phyloP scores from a whole-genome alignment of 306 rosid genomes.

The Quercus aquifolioides region DNA sequence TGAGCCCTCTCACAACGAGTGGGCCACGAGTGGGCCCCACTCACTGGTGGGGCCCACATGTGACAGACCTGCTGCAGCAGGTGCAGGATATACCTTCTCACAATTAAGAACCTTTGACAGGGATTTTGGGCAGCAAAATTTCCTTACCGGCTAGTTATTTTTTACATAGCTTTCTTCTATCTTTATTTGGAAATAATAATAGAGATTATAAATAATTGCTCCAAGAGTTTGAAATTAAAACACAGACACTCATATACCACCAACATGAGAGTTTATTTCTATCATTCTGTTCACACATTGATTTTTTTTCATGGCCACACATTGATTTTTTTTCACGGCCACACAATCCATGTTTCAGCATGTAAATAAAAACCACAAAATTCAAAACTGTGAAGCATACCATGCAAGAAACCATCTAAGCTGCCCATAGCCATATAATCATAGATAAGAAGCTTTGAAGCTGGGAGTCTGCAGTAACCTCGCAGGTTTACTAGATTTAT shows the following conservation, averaged over 20 bases:
- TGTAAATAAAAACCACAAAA: neutral
- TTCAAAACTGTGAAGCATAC: slow-evolving; percentile 35
- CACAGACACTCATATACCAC: neutral
- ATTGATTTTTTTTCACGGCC: neutral
- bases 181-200: neutral
- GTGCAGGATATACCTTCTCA: too few relatives aligned
- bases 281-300: neutral
- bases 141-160: neutral
- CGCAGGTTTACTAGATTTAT: slow-evolving; percentile 84
- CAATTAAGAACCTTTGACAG: neutral
- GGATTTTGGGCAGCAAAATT: neutral
- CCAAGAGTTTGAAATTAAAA: neutral
- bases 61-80: too few relatives aligned
- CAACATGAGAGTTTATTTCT: neutral
- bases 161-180: neutral
- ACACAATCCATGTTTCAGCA: neutral
- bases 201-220: neutral
- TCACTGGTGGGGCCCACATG: too few relatives aligned
- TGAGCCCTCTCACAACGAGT: too few relatives aligned
- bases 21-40: too few relatives aligned
- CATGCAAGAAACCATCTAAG: slow-evolving; percentile 87
- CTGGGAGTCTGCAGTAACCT: slow-evolving; percentile 91
- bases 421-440: slow-evolving; percentile 80
- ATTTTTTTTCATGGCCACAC: neutral
- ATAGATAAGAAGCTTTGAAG: slow-evolving; percentile 86